Percentiles rank a stretch among this genome's conserved stretches.
phyloP scores from a whole-genome alignment of 108 stramenopile genomes.

The Craspedostauros australis region DNA sequence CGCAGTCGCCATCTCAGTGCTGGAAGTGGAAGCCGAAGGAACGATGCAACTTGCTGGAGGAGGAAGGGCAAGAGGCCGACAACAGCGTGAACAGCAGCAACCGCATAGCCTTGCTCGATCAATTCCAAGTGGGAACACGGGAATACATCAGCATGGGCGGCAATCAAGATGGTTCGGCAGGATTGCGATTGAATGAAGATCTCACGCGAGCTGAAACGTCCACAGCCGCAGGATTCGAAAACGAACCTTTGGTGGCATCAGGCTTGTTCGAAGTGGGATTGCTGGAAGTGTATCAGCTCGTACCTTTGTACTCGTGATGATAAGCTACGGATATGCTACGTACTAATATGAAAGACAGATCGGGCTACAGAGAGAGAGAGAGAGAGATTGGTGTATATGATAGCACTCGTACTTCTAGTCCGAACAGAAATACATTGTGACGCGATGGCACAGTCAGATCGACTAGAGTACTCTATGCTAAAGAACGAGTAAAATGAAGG shows the following conservation, averaged over 20 bases:
- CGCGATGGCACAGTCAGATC: no score
- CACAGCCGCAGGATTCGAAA: constrained; percentile 62
- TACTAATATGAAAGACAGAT: no score
- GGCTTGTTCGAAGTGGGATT: constrained; percentile 65
- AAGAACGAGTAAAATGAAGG: no score
- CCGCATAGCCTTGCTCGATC: constrained; percentile 50
- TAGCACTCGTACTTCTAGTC: no score
- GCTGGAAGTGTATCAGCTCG: constrained; percentile 67
- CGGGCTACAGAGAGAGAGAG: no score
- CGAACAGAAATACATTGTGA: no score
- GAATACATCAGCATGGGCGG: constrained; percentile 77
- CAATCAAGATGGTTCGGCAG: constrained; percentile 56
- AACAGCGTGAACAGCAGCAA: neutral
- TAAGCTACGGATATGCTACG: no score
- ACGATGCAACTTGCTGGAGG: constrained; percentile 10
- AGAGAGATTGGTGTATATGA: no score
- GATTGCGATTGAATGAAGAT: constrained; percentile 75
- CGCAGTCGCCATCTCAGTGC: constrained; percentile 23
- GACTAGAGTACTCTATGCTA: no score
- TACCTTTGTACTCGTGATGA: no score
- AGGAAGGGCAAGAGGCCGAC: constrained; percentile 14
- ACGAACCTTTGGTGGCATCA: constrained; percentile 50
- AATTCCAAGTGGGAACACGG: constrained; percentile 58
- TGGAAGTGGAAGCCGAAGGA: constrained; percentile 66
- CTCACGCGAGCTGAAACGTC: constrained; percentile 60